phyloP scores from a whole-genome alignment of 2,329 filamentous ascomycete genomes.

The Cercospora sojina region DNA sequence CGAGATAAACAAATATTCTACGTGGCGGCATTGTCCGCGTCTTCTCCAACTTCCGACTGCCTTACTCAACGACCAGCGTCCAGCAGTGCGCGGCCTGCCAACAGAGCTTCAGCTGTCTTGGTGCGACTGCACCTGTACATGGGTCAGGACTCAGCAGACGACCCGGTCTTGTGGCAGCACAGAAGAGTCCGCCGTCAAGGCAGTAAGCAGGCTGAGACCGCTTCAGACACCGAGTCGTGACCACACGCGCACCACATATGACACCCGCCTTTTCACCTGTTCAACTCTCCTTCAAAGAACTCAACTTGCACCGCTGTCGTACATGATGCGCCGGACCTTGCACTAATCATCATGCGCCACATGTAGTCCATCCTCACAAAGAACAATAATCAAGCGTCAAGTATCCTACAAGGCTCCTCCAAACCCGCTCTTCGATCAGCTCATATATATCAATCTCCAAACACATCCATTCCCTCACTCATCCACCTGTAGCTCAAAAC shows the following conservation, averaged over 20 bases:
- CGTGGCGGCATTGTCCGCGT: neutral
- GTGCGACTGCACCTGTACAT: neutral
- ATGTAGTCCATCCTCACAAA: neutral
- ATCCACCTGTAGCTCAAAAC: neutral
- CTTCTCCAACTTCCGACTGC: neutral
- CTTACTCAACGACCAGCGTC: neutral
- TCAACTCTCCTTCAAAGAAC: neutral
- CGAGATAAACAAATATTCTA: neutral
- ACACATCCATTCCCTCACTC: neutral
- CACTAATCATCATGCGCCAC: neutral
- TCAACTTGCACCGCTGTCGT: neutral
- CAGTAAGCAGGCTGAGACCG: neutral
- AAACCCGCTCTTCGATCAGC: neutral
- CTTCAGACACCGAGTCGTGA: neutral
- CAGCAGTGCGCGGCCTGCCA: neutral
- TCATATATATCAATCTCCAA: neutral
- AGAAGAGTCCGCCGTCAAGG: neutral
- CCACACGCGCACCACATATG: neutral
- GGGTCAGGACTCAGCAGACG: too few species aligned
- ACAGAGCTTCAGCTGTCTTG: neutral
- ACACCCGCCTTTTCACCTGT: neutral
- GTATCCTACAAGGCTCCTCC: neutral
- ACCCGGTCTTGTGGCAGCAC: neutral
- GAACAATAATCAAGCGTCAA: neutral
- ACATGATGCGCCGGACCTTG: neutral